Base-by-base conservation (phyloP, 768 basidiomycete species). In the Cystobasidium tubakii region DNA sequence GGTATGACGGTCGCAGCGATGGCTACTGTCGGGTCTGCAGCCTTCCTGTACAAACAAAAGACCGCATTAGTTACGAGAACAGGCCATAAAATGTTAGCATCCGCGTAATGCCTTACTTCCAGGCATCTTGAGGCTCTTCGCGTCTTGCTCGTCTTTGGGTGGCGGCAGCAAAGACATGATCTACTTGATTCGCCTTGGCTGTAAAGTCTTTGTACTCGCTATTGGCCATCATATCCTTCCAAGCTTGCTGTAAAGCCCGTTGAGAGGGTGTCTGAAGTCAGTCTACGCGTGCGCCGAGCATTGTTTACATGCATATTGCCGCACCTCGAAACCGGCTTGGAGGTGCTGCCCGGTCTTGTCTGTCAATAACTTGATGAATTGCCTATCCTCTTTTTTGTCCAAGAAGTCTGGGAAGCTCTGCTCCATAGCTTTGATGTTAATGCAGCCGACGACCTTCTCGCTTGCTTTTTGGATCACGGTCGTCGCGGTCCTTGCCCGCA, bases 391-490 rank as follows among this genome's bases (percentile, higher is more conserved):
- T 21, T 71, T 54, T 2, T 21, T 60, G 21, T 71, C 69, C 31
- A 71, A 19, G 33, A 71, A 60, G 36, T 71, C 69, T 29, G 69
- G 69, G 54, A 71, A 71, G 53, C 50, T 55, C 69, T 71, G 69
- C 34, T 71, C 54, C 55, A 71, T 71, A 4, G 69, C 10, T 34
- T 71, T 25, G 21, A 71, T 31, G 19, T 53, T 71, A 25, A 71
- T 71, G 9, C 54, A 25, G 25, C 54, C 69, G 53, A 36, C 50
- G 1, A 60, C 55, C 25, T 53, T 36, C n/a, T 71, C 69, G 27
- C 53, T 71, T 21, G 69, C 69, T 31, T 43, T 55, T 23, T 31
- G 25, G 53, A 71, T 71, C 54, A 60, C 69, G 6, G 31, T 57
- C 29, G 25, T 53, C 23, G 69, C 55, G 7, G 33, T 39, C 17